Evolutionary conservation across 805 yeast genomes (phyloP), one percentile per base, ranked within the genome.

Genomic region (Wickerhamiella parazyma): DNA sequence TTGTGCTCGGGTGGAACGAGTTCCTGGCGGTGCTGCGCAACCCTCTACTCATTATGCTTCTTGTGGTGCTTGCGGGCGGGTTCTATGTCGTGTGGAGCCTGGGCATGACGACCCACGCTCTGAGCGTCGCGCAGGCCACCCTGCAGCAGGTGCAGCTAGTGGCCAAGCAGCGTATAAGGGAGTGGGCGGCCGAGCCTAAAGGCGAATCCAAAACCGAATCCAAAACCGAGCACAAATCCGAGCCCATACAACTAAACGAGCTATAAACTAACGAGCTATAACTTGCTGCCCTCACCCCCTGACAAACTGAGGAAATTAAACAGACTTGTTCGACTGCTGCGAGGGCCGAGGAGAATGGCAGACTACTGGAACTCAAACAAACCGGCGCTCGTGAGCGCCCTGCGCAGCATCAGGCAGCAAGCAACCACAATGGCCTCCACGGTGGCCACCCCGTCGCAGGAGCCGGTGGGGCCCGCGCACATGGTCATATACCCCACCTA

Each of bases 1-100:
- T 80, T 2, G 76, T 82, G 3, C 66, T 91, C 18, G 98, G 98
- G 8, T 91, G 95, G 95, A 87, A 87, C 60, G 96, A 91, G 67
- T 79, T 91, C 51, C 73, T 86, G 80, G 80, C 91, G 8, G 74
- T 91, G 14, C 56, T 91, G 36, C 72, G 93, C 49, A 87, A 83
- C 57, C 96, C 98, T 42, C 54, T 89, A n/a, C 72, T 81, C 52
- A 76, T 87, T 50, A 34, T 61, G 33, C 58, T 86, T 39, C 53
- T 73, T 1, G 57, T 87, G 36, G 41, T 85, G 9, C 36, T 70
- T 1, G 72, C 72, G 1, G 83, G 81, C 0, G 80, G 74, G 1
- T 57, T 71, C 1, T 84, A 80, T 57, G 71, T 81, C 41, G 70
- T 85, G 47, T 79, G 82, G 56, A 71, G 70, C 45, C 67, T 80